phyloP scores from a whole-genome alignment of 805 yeast species.

The Wickerhamomyces pijperi region DNA sequence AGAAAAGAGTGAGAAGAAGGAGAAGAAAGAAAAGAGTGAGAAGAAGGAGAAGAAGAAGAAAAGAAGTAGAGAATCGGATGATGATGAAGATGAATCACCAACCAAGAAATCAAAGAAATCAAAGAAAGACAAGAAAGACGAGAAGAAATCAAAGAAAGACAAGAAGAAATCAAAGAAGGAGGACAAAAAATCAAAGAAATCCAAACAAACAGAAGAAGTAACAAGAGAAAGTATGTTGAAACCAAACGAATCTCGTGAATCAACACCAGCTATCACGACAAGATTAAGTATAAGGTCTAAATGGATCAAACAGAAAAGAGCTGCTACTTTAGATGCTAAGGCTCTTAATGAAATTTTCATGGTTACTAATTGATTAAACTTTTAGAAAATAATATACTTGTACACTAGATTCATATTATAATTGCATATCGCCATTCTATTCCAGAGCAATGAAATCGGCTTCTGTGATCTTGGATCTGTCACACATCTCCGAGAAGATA shows the following conservation, averaged over 20 bases:
- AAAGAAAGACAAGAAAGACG: slow-evolving; percentile 19
- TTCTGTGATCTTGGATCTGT: slow-evolving; percentile 29
- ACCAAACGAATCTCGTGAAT: slow-evolving; percentile 22
- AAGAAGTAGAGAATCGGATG: slow-evolving; percentile 5
- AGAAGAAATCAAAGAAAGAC: slow-evolving; percentile 20
- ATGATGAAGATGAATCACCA: slow-evolving; percentile 12
- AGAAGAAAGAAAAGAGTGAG: slow-evolving; percentile 8
- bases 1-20: background rate
- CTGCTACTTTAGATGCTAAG: slow-evolving; percentile 81
- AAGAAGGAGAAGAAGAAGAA: slow-evolving; percentile 5
- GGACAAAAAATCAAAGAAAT: slow-evolving; percentile 20
- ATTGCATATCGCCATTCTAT: too few species aligned
- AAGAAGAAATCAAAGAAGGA: slow-evolving; percentile 19
- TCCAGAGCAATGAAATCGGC: too few species aligned
- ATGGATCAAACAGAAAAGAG: slow-evolving; percentile 84
- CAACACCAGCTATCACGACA: slow-evolving; percentile 31
- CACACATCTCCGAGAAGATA: slow-evolving; percentile 38
- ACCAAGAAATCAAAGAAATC: slow-evolving; percentile 17
- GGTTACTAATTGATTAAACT: slow-evolving; percentile 42
- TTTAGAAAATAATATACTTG: too few species aligned
- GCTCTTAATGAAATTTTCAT: slow-evolving; percentile 89
- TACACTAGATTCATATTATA: too few species aligned
- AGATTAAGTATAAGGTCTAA: slow-evolving; percentile 68
- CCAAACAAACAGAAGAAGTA: slow-evolving; percentile 19
- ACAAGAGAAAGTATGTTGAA: slow-evolving; percentile 32